Evolutionary conservation across 768 basidiomycete species (phyloP).

Genomic region (Hortiboletus flavorubellus): DNA sequence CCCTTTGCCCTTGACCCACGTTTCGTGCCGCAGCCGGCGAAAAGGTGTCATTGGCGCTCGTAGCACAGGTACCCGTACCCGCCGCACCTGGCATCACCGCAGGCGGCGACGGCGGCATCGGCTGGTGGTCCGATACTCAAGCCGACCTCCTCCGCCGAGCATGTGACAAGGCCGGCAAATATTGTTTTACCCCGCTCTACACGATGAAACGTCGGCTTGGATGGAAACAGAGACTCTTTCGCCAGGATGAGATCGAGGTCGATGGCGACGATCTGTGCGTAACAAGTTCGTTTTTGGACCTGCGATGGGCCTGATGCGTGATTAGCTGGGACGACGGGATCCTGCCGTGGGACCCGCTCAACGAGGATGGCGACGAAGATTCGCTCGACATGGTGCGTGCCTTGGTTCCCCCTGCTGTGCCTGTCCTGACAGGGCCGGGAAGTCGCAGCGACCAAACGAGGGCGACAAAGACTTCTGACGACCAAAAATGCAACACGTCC

Average conservation of each 20-base stretch:
- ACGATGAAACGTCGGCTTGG: conserved; percentile 15
- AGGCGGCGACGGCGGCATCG: conserved; percentile 9
- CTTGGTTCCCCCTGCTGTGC: too few relatives aligned
- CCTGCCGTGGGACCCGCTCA: conserved; percentile 24
- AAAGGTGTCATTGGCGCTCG: conserved; percentile 23
- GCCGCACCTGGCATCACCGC: conserved; percentile 5
- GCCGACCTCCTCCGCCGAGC: conserved; percentile 24
- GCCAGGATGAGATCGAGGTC: neutral
- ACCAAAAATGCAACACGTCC: neutral
- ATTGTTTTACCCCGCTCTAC: conserved; percentile 29
- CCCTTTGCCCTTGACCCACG: neutral
- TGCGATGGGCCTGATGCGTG: neutral
- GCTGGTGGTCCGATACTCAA: conserved; percentile 23
- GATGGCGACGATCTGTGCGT: conserved; percentile 20
- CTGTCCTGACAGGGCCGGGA: too few relatives aligned
- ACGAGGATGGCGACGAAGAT: conserved; percentile 26
- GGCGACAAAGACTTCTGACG: neutral
- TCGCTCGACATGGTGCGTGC: conserved; percentile 8
- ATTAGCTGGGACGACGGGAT: conserved; percentile 21
- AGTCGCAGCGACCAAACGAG: neutral
- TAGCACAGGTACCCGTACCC: conserved; percentile 11
- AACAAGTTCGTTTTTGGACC: neutral
- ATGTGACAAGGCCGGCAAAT: conserved; percentile 17
- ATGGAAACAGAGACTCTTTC: conserved; percentile 1
- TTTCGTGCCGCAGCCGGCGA: conserved; percentile 18